Base-by-base conservation (phyloP, 305 asterid species). In the Withania somnifera region DNA sequence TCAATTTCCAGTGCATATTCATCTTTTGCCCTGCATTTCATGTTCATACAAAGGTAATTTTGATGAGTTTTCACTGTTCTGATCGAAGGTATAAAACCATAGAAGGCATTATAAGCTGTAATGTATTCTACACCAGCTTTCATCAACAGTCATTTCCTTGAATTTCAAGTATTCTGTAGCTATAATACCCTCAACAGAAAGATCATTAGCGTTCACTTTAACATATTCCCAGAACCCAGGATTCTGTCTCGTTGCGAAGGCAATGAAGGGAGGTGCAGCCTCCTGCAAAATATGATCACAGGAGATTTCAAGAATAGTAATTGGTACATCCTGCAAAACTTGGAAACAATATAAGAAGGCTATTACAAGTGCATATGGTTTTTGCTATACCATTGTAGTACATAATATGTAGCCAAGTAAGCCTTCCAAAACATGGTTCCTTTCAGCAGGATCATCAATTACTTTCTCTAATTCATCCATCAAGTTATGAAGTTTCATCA, bases 151-250 rank as follows among this genome's bases (percentile, higher is more conserved):
- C 87, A 86, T 89, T 90, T 95, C 99, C 85, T 94, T 94, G 87
- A 78, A 94, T 87, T 91, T 94, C 90, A 95, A 81, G 93, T 90
- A 95, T 17, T 95, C 97, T 3, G 90, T 86, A 17, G 89, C 79
- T 14, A 97, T 88, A 75, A 94, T 89, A 53, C 92, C 93, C 57
- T 94, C 97, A 6, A 91, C 98, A 4, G 98, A 89, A 63, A 95
- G 92, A 83, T 95, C 98, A 84, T 86, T 87, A 3, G 95, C 94
- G 76, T 88, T 84, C 24, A 95, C 98, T 87, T 90, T 95, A 53
- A 95, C 94, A 11, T 88, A 90, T 89, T 94, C 99, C 99, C 99
- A 95, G 57, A 88, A 88, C 42, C 99, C 99, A 0, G 99, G 98
- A 79, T 93, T 89, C 3, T 97, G 97, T 82, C 99, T 87, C 24